Evolutionary conservation across 345 rosid genomes (phyloP), one percentile per base, ranked within the genome.

Genomic region (Salix arbutifolia): DNA sequence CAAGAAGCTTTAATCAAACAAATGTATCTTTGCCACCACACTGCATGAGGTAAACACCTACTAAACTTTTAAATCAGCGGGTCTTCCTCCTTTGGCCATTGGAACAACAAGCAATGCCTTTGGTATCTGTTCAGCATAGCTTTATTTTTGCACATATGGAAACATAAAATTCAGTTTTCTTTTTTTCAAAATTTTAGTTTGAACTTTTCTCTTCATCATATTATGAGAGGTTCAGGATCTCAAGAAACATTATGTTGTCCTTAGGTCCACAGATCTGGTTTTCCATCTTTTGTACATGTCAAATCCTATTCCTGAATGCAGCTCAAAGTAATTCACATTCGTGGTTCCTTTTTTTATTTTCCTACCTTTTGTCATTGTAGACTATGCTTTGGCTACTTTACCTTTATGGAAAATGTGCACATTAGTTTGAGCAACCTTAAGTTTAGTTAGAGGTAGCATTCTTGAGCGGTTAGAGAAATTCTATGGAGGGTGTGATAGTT

Each of bases 1-100:
- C 77, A 70, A 86, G 69, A 71, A 72, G 58, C 78, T 76, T 44
- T 85, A 82, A 83, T 62, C 26, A 46, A 33, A 17, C 44, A 40
- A 52, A 38, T 73, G 79, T 78, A 71, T 58, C 33, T 58, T 65
- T 77, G 12, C 80, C 66, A 61, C 69, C 53, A 38, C 23, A 23
- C 44, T 50, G 23, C 61, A 25, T 4, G 21, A 58, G 79, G 81
- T 75, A 38, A 80, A 42, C 18, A 31, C 33, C 33, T 44, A 46
- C 26, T 60, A 67, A 74, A 68, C 17, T 40, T 19, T n/a, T 78
- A 72, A 26, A 56, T 70, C 30, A n/a, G 8, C 14, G 38, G 65
- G 31, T 72, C 62, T 14, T 65, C 33, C 18, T 64, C 50, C 44
- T 82, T 74, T 65, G 85, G 23, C 73, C 10, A 18, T 35, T 69